Evolutionary conservation across 768 basidiomycete genomes (phyloP), one percentile per base, ranked within the genome.

Genomic region (Antrodiella citrinella): DNA sequence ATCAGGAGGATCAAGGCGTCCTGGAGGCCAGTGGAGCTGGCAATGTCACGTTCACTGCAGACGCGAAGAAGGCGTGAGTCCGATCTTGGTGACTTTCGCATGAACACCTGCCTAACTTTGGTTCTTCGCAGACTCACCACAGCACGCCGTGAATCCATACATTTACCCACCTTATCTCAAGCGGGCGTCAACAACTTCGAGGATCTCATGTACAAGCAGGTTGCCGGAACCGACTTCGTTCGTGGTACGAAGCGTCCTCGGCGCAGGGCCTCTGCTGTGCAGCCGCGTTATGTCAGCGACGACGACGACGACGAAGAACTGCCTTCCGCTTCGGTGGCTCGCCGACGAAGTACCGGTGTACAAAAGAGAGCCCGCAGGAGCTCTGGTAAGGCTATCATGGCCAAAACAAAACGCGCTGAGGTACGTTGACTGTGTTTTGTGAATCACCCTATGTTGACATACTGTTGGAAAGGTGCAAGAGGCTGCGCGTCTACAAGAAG

Each of bases 41-140:
- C 5, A 67, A 62, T 26, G 58, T 77, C 9, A 60, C 67, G 11
- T 59, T 78, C 51, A 76, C 74, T 11, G 59, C 69, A 1, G 61
- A 62, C 23, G 75, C 73, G 3, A 74, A 70, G 64, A 75, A 73
- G 64, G 65, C 65, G 76, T 75, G 56, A 47, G 72, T 65, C 26
- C 25, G 23, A 13, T 24, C 7, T 22, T 11, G 41, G 25, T 18
- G 21, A 10, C 22, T 50, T 5, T 22, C 21, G 13, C 18, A 24
- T 26, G 35, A 48, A 24, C 42, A 23, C 26, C 53, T 41, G 12
- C n/a, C n/a, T n/a, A n/a, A n/a, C n/a, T n/a, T n/a, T 44, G 15
- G 47, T 48, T 44, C 23, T 48, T 44, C 21, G 3, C 39, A 74
- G 72, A 4, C 61, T 73, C 20, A 54, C 59, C 20, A 56, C 58